Evolutionary conservation across 2,329 filamentous ascomycete species (phyloP), one percentile per base, ranked within the genome.

Genomic region (Paecilomyces dactylethromorphus): DNA sequence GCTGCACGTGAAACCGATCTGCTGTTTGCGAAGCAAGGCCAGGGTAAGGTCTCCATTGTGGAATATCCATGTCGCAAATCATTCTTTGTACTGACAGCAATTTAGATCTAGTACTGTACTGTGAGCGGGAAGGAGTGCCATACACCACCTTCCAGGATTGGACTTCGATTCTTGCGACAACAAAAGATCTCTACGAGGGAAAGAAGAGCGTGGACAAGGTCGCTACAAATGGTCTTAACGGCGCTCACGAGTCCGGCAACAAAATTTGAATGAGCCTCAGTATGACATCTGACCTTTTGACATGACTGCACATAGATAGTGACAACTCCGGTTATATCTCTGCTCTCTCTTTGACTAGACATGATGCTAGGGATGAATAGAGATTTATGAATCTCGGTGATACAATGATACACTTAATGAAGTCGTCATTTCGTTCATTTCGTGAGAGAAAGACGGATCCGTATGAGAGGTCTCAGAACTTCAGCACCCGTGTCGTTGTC

Each of bases 1-100:
- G 94, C 93, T 8, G 93, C 94, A 2, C 87, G 89, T 66, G 92
- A 97, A 80, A 96, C 92, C 2, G 92, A 97, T 73, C 78, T 97
- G 57, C 81, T 97, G 35, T 97, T 97, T 70, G 93, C 93, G 56
- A 97, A 97, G 82, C 88, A 89, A 64, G 93, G 91, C 22, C 87
- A 91, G 73, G 90, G 89, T 91, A 78, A 67, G 81, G 69, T 31
- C 53, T 29, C n/a, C 55, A 29, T 62, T 68, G 29, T 64, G 54
- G 18, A 50, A 58, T 55, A 54, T 13, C 13, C 2, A 1, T 0
- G 49, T 24, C n/a, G 35, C 53, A 24, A 29, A 49, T 26, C 4
- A 10, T 45, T 24, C 7, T 54, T 31, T 53, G 59, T 15, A 58
- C 61, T 70, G 54, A 68, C 56, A 52, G 52, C 55, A n/a, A n/a